Percentiles rank a stretch among this genome's conserved stretches.
Conservation (phyloP, 2,329 filamentous ascomycete genomes). For the Xylaria sp. region DNA sequence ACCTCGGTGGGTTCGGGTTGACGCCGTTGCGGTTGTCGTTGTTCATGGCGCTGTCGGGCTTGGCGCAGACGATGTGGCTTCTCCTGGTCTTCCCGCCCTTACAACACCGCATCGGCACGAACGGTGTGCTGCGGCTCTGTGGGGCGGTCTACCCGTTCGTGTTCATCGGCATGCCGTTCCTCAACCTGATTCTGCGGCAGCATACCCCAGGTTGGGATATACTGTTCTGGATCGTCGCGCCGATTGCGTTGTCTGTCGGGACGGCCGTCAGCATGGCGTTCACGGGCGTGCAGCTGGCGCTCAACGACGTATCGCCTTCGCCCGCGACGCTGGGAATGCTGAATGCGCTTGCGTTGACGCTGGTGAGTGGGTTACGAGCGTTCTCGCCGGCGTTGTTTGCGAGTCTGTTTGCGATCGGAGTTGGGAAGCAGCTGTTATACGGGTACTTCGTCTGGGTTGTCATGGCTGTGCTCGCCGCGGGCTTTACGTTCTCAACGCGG, state of each 20-base stretch:
- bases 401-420: conserved; percentile 63
- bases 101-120: conserved; percentile 62
- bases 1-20: conserved; percentile 62
- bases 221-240: conserved; percentile 53
- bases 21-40: conserved; percentile 57
- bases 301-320: conserved; percentile 69
- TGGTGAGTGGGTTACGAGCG: conserved; percentile 56
- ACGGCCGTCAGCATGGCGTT: conserved; percentile 63
- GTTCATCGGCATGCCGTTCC: conserved; percentile 49
- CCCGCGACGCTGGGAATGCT: conserved; percentile 61
- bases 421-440: conserved; percentile 52
- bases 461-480: conserved; percentile 37
- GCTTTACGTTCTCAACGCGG: conserved; percentile 31
- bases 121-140: conserved; percentile 56
- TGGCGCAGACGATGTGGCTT: conserved; percentile 66
- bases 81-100: conserved; percentile 63
- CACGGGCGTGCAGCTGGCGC: conserved; percentile 64
- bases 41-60: conserved; percentile 59
- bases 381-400: conserved; percentile 62
- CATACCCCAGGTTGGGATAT: conserved; percentile 34
- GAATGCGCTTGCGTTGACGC: conserved; percentile 62
- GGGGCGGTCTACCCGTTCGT: conserved; percentile 58
- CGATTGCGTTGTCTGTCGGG: conserved; percentile 46
- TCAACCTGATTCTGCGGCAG: conserved; percentile 51
- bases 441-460: conserved; percentile 65